These are phyloP conservation scores for Calcarisporium arbuscula DNA, from an alignment of 2,329 filamentous ascomycete genomes.

Conservation along the genomic window DNA sequence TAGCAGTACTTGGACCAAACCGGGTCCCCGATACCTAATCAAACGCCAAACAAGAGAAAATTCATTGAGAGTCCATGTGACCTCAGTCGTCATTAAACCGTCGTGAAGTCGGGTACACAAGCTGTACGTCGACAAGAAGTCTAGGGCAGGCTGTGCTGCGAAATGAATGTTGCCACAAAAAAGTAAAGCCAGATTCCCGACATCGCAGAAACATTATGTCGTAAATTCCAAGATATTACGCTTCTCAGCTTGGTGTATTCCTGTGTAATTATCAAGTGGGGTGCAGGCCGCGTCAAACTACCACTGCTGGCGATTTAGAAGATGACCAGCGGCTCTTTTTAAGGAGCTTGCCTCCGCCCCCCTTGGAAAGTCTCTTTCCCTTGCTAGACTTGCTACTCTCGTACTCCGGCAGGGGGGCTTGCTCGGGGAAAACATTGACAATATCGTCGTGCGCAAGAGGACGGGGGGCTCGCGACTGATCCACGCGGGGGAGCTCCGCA, in stretches of 20 bases:
- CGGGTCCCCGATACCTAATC: too few species aligned
- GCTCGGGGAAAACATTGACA: conserved; percentile 18
- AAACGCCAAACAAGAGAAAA: too few species aligned
- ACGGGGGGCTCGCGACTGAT: conserved; percentile 9
- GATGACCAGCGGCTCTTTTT: conserved; percentile 18
- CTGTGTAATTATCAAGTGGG: not conserved
- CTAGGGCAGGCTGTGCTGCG: too few species aligned
- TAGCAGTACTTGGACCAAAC: too few species aligned
- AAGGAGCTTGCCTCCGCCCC: conserved; percentile 14
- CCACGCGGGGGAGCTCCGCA: conserved; percentile 5
- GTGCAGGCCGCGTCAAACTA: conserved; percentile 6
- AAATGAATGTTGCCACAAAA: too few species aligned
- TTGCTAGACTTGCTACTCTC: conserved; percentile 13
- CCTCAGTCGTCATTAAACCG: too few species aligned
- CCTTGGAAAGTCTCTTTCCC: conserved; percentile 25
- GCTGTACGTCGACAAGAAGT: too few species aligned
- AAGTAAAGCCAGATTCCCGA: too few species aligned
- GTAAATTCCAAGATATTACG: too few species aligned
- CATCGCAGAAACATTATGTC: too few species aligned
- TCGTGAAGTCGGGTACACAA: too few species aligned
- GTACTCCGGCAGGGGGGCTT: conserved; percentile 12
- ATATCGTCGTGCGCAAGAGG: conserved; percentile 9
- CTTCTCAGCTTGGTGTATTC: not conserved
- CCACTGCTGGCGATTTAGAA: conserved; percentile 13
- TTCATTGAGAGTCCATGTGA: too few species aligned